Evolutionary conservation across 345 rosid species (phyloP).

Genomic region (Hevea brasiliensis): DNA sequence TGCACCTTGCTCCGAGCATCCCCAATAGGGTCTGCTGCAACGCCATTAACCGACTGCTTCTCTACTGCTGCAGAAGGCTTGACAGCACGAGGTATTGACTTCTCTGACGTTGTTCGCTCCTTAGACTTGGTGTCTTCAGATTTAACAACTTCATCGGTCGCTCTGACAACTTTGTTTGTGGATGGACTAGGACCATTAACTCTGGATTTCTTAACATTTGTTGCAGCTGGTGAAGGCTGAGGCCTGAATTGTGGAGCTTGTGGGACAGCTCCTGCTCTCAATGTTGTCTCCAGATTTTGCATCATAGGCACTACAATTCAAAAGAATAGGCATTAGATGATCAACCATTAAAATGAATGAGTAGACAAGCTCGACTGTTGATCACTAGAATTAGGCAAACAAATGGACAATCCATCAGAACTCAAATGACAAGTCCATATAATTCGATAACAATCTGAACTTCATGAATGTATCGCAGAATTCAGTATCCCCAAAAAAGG

Average conservation of each 20-base stretch:
- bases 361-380: not conserved
- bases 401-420: not conserved
- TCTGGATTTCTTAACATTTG: slow-evolving; percentile 25
- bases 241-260: slow-evolving; percentile 84
- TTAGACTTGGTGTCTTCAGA: slow-evolving; percentile 22
- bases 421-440: not conserved
- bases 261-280: slow-evolving; percentile 85
- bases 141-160: slow-evolving; percentile 9
- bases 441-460: not conserved
- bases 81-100: slow-evolving; percentile 30
- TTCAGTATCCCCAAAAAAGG: too few relatives aligned
- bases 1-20: slow-evolving; percentile 78
- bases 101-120: slow-evolving; percentile 16
- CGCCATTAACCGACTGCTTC: slow-evolving; percentile 21
- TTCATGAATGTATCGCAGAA: not conserved
- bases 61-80: slow-evolving; percentile 30
- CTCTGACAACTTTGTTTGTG: slow-evolving; percentile 5
- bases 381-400: not conserved
- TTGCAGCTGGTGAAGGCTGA: slow-evolving; percentile 30
- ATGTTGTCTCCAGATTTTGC: slow-evolving; percentile 75
- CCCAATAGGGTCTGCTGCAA: slow-evolving; percentile 57
- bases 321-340: not conserved
- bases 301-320: slow-evolving; percentile 86
- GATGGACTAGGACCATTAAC: slow-evolving; percentile 15
- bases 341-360: not conserved